phyloP scores from a whole-genome alignment of 2,329 filamentous ascomycete genomes.

The Trichophyton schoenleinii region DNA sequence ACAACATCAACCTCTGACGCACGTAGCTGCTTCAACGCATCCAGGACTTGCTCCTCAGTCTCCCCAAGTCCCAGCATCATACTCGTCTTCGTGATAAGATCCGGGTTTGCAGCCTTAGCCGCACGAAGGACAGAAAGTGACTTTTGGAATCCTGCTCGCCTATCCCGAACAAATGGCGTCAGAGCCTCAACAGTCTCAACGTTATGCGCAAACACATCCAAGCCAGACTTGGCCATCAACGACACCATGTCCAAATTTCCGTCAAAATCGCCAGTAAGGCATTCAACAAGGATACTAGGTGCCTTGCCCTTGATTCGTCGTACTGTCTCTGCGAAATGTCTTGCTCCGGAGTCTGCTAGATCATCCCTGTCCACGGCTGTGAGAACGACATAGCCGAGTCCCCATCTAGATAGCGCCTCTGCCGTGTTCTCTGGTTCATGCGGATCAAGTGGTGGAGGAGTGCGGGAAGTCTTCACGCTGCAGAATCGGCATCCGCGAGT shows the following conservation, averaged over 20 bases:
- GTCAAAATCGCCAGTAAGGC: constrained; percentile 61
- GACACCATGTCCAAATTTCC: constrained; percentile 80
- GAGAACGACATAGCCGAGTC: constrained; percentile 86
- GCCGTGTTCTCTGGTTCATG: constrained; percentile 96
- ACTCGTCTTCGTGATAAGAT: constrained; percentile 94
- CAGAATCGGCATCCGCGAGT: constrained; percentile 95
- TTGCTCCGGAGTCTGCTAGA: constrained; percentile 71
- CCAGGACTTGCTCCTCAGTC: constrained; percentile 72
- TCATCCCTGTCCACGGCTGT: constrained; percentile 93
- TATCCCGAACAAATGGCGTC: constrained; percentile 80
- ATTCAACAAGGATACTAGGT: constrained; percentile 34
- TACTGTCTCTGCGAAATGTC: constrained; percentile 88
- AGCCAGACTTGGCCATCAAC: constrained; percentile 69
- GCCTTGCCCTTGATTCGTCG: constrained; percentile 77
- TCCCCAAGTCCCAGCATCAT: constrained; percentile 94
- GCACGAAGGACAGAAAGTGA: constrained; percentile 66
- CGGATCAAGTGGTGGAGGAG: constrained; percentile 69
- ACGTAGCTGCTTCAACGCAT: constrained; percentile 66
- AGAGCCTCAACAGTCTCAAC: constrained; percentile 87
- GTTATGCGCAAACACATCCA: constrained; percentile 96
- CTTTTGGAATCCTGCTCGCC: constrained; percentile 78
- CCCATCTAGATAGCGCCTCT: constrained; percentile 85
- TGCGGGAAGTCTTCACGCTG: constrained; percentile 78
- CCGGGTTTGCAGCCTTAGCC: constrained; percentile 63
- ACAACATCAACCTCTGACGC: constrained; percentile 79